Percentiles rank a stretch among this genome's conserved stretches.
Conservation (phyloP, 768 basidiomycete genomes). For the Pleurotus giganteus region DNA sequence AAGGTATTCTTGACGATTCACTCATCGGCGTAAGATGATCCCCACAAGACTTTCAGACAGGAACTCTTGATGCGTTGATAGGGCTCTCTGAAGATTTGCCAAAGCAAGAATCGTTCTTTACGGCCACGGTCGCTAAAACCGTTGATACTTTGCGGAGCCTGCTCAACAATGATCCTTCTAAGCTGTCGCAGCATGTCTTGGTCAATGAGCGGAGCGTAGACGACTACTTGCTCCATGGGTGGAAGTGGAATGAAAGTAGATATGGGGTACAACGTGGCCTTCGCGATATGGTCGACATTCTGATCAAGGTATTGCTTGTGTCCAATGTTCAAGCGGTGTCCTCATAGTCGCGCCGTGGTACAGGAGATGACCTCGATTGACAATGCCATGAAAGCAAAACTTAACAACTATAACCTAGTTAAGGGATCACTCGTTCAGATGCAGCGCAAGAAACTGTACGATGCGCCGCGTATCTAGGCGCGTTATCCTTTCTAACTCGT, state of each 20-base stretch:
- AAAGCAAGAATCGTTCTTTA: conserved; percentile 89
- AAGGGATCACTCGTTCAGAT: conserved; percentile 91
- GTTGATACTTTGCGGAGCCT: conserved; percentile 93
- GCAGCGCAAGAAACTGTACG: conserved; percentile 91
- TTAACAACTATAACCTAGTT: conserved; percentile 88
- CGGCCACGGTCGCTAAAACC: conserved; percentile 82
- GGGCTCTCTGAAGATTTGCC: conserved; percentile 89
- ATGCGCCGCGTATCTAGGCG: conserved; percentile 5
- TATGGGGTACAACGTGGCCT: conserved; percentile 84
- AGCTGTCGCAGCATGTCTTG: conserved; percentile 70
- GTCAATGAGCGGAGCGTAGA: conserved; percentile 81
- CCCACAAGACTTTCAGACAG: conserved; percentile 56
- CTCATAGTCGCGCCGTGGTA: neutral
- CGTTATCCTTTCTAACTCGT: conserved; percentile 9
- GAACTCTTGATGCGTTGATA: conserved; percentile 88
- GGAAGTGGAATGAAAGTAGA: conserved; percentile 93
- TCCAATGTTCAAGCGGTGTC: neutral
- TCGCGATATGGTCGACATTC: conserved; percentile 77
- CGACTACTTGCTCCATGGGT: conserved; percentile 72
- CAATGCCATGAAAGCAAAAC: conserved; percentile 88
- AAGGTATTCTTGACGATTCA: conserved; percentile 56
- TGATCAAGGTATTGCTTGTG: conserved; percentile 67
- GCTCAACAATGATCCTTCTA: conserved; percentile 81
- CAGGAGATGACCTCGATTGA: conserved; percentile 96
- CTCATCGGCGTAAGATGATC: neutral